Evolutionary conservation across 2,329 filamentous ascomycete genomes (phyloP).

Genomic region (Escovopsis sp.): DNA sequence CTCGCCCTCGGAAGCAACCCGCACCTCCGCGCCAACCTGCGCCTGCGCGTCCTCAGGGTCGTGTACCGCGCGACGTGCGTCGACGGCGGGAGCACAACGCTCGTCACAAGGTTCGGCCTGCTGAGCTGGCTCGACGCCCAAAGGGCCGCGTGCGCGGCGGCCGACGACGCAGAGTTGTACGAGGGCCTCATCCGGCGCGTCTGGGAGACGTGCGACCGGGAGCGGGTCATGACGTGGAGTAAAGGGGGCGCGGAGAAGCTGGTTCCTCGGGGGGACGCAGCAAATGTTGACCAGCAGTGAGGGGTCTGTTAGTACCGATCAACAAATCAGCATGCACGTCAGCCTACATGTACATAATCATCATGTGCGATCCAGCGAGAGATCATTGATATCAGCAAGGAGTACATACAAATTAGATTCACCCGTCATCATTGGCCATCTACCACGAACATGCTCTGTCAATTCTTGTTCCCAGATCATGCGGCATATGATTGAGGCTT

Average conservation of each 20-base stretch:
- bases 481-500: too few species aligned
- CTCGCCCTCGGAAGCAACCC: slow-evolving; percentile 55
- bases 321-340: too few species aligned
- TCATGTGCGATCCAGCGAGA: too few species aligned
- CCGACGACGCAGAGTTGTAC: slow-evolving; percentile 33
- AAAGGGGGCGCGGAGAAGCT: slow-evolving; percentile 27
- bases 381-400: too few species aligned
- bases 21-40: slow-evolving; percentile 42
- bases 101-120: slow-evolving; percentile 62
- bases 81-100: slow-evolving; percentile 60
- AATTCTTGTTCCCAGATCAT: too few species aligned
- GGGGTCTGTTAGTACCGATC: too few species aligned
- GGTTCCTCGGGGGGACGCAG: slow-evolving; percentile 4
- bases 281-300: not conserved
- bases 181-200: slow-evolving; percentile 41
- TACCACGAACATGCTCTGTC: too few species aligned
- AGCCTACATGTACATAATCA: too few species aligned
- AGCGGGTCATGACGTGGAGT: slow-evolving; percentile 54
- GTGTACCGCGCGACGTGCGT: slow-evolving; percentile 54
- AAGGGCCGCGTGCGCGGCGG: slow-evolving; percentile 26
- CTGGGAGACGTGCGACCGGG: slow-evolving; percentile 50
- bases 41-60: slow-evolving; percentile 45
- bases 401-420: too few species aligned
- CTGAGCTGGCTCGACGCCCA: slow-evolving; percentile 60
- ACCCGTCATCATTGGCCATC: too few species aligned